Evolutionary conservation across 2,329 filamentous ascomycete species (phyloP), one percentile per base, ranked within the genome.

Genomic region (Lachnellula hyalina): DNA sequence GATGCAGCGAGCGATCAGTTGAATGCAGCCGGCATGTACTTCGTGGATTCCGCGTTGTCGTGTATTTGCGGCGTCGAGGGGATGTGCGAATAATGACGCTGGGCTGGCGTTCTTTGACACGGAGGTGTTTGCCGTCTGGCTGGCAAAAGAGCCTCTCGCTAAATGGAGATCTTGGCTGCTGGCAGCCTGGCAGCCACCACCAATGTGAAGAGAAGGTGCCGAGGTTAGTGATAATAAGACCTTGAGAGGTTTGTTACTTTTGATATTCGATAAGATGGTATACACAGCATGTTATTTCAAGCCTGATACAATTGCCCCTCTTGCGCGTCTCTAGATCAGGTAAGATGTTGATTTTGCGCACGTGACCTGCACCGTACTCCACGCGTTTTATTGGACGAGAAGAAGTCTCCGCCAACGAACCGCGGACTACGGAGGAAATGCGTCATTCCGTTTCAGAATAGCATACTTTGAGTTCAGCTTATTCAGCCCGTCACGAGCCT

Each of bases 1-100:
- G 50, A 51, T 48, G 46, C 34, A 49, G 44, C 38, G 52, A 57
- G 38, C 52, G 36, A 41, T 51, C 28, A 42, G 28, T 35, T 19
- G 12, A 9, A 34, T 36, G 21, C 21, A 25, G 50, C 40, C 52
- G 47, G 47, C 56, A 59, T 61, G 52, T 55, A 53, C 40, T 15
- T 40, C n/a, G 14, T 42, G 48, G 9, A 38, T 36, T 12, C n/a
- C 12, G 35, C 19, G 17, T 36, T n/a, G 48, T 44, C 48, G 48
- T 42, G 36, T 38, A n/a, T 51, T 34, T 17, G 40, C n/a, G 40
- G 28, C 17, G 35, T 21, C 17, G 34, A 28, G 8, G 41, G 23
- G 44, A 32, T 36, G 35, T 52, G 49, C 38, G 47, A 40, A 21
- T 38, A 35, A 19, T 19, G 46, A 41, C 49, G 53, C 45, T n/a